phyloP scores from a whole-genome alignment of 192 early-diverging fungal species.

The Dissophora globulifera region DNA sequence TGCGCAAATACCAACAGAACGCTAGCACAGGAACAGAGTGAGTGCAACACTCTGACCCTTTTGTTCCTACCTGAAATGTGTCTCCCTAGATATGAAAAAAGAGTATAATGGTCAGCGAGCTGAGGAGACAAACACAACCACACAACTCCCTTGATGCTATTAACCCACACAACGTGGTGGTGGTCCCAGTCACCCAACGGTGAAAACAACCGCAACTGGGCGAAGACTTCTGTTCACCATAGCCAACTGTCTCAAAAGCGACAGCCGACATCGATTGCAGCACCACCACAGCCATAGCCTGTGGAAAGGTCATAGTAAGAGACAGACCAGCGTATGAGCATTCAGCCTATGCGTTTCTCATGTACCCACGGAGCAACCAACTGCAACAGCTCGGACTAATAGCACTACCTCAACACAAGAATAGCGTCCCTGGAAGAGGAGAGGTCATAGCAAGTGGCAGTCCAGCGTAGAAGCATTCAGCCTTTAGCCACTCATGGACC shows the following conservation, averaged over 20 bases:
- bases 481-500: slow-evolving; percentile 27
- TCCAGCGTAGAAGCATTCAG: slow-evolving; percentile 3
- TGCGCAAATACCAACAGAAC: too few relatives aligned
- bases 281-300: slow-evolving; percentile 12
- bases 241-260: slow-evolving; percentile 1
- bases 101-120: slow-evolving; percentile 14
- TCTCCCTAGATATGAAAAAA: not conserved
- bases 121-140: slow-evolving; percentile 10
- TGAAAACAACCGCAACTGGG: slow-evolving; percentile 26
- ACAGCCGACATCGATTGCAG: slow-evolving; percentile 7
- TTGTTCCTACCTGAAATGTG: too few relatives aligned
- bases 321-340: slow-evolving; percentile 16
- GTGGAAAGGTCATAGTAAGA: slow-evolving; percentile 26
- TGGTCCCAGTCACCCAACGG: slow-evolving; percentile 23
- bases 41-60: too few relatives aligned
- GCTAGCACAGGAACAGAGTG: too few relatives aligned
- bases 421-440: not conserved
- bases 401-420: slow-evolving; percentile 8
- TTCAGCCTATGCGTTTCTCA: slow-evolving; percentile 16
- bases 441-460: slow-evolving; percentile 21
- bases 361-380: slow-evolving; percentile 22
- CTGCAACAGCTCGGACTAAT: slow-evolving; percentile 13
- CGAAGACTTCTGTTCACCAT: slow-evolving; percentile 19
- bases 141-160: slow-evolving; percentile 26
- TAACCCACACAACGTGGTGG: slow-evolving; percentile 12